Evolutionary conservation across 1,284 basidiomycete species (phyloP), one percentile per base, ranked within the genome.

Genomic region (Thelephora terrestris): DNA sequence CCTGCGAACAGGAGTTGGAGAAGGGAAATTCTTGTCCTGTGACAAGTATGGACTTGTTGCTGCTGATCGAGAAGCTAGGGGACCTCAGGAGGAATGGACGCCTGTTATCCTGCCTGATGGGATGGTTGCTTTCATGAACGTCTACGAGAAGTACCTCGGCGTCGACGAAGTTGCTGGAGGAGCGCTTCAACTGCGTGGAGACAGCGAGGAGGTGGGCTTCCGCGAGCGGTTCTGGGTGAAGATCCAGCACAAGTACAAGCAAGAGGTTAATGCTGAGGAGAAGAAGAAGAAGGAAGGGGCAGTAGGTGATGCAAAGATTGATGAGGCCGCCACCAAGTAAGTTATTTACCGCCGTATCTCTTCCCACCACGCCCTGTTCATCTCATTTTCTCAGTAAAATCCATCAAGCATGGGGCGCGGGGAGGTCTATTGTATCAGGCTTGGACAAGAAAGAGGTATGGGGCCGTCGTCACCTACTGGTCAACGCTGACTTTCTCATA

Each of bases 181-280:
- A 1, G 64, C 77, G 47, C 61, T 91, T 42, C 76, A 85, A 52
- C 65, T 96, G 18, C 73, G 92, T 46, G 89, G 84, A 12, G 91
- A 95, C 60, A 84, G 80, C 52, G 88, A 92, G 44, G 78, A 79
- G 53, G 77, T 85, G 16, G 90, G 86, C 4, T 90, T 90, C 55
- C 70, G 71, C 37, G 91, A 94, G 60, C 72, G 82, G 12, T 91
- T 92, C 63, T 85, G 80, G 76, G 78, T 94, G 48, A 92, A 92
- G 67, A 84, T 95, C 43, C 92, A 96, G 69, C 80, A 76, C 65
- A 90, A 91, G 62, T 94, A 88, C 67, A 85, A 93, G 68, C 77
- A 79, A 58, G 91, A 95, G 63, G 90, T 88, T 4, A 71, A 84
- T 43, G 81, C 90, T 53, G 85, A 89, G 63, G 81, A 85, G 62